Evolutionary conservation across 768 basidiomycete genomes (phyloP), one percentile per base, ranked within the genome.

Genomic region (Leucocoprinus birnbaumii): DNA sequence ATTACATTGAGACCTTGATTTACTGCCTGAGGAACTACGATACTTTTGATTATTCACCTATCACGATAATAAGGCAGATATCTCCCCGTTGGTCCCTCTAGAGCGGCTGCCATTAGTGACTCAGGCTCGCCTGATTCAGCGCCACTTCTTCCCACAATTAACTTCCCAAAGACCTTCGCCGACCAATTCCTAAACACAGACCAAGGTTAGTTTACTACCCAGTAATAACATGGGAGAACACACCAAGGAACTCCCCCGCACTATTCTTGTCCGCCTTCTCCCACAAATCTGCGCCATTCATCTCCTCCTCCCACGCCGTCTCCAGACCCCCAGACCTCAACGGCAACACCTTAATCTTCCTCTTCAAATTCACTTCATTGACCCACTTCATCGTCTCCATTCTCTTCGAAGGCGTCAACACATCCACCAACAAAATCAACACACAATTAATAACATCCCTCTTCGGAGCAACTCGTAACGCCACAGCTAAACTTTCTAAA

Each of bases 281-380:
- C 68, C 68, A 69, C 26, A 66, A 59, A 45, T 44, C 58, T 25
- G 50, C 37, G n/a, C 68, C 68, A 16, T 63, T 58, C n/a, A 56
- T 62, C 58, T 66, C 66, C 43, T 57, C 61, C 41, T 66, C 64
- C 68, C 68, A 68, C 51, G 66, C 64, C 11, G 31, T 47, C 41
- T 56, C 60, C 1, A 66, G 50, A 34, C 57, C 31, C 3, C 41
- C 45, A 3, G 48, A 38, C n/a, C 37, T 57, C 3, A 58, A 61
- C 16, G 58, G 45, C 14, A 61, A 46, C 14, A 55, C 44, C 42
- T 47, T 61, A 10, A 63, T 46, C 31, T 51, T 58, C n/a, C 52
- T 27, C 11, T 47, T 44, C 0, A 27, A 45, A 3, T 19, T 27
- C n/a, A 61, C 53, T 31, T 47, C 44, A 16, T 16, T 45, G n/a